Conservation (phyloP, 2,329 filamentous ascomycete genomes). For the Lachnellula suecica region DNA sequence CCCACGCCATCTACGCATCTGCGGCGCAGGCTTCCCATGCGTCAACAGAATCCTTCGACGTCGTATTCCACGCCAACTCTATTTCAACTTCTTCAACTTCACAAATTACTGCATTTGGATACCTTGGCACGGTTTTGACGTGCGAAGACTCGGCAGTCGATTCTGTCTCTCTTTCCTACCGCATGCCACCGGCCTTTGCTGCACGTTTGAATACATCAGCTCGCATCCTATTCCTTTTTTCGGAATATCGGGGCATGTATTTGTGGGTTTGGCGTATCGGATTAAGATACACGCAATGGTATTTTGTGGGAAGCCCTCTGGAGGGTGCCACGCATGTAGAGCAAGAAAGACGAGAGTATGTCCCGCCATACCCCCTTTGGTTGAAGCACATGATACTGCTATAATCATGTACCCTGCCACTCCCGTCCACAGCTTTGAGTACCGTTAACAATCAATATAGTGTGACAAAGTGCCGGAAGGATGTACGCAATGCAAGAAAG, state of each 20-base stretch:
- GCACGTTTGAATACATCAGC: neutral
- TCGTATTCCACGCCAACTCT: neutral
- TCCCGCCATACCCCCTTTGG: too few species aligned
- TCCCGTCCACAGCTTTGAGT: neutral
- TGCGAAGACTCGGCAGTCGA: neutral
- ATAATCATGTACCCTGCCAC: too few species aligned
- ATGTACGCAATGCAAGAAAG: constrained; percentile 55
- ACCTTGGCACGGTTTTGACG: neutral
- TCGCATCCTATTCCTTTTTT: neutral
- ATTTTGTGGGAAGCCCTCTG: constrained; percentile 57
- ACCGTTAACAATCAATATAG: constrained; percentile 34
- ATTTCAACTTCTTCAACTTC: constrained; percentile 3
- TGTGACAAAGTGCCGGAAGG: constrained; percentile 52
- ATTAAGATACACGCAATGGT: constrained; percentile 43
- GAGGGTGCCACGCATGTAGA: constrained; percentile 55
- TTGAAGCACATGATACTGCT: too few species aligned
- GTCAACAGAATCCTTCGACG: neutral
- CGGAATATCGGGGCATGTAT: too few species aligned
- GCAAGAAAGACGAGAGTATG: constrained; percentile 56
- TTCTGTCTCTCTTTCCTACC: neutral
- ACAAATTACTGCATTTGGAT: constrained; percentile 7
- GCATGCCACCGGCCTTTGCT: neutral
- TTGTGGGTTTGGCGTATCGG: neutral
- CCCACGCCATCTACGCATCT: neutral
- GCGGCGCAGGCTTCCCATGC: neutral